A percentile compares a stretch with the other conserved stretches of the same genome.
phyloP scores from a whole-genome alignment of 2,329 filamentous ascomycete species.

The Fulvia fulva region DNA sequence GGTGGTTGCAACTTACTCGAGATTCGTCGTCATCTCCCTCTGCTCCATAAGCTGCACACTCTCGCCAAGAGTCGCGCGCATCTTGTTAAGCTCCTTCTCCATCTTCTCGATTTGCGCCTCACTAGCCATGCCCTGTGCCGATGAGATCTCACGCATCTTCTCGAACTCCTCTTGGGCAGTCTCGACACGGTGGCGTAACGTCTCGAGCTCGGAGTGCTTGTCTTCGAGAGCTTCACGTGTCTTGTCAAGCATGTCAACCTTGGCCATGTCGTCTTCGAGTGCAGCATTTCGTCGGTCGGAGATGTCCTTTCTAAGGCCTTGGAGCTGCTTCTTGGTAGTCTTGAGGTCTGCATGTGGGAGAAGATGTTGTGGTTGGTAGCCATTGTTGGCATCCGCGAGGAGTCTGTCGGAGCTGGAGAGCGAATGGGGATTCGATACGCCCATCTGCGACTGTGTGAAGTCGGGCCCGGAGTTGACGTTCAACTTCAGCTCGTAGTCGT shows the following conservation, averaged over 20 bases:
- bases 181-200: slow-evolving; percentile 79
- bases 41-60: slow-evolving; percentile 90
- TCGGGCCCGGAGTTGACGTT: slow-evolving; percentile 74
- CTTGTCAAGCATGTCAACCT: slow-evolving; percentile 86
- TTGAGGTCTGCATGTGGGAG: slow-evolving; percentile 85
- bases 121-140: slow-evolving; percentile 78
- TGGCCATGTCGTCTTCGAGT: slow-evolving; percentile 88
- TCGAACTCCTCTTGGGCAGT: slow-evolving; percentile 92
- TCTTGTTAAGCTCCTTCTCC: slow-evolving; percentile 95
- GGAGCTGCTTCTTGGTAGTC: slow-evolving; percentile 75
- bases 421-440: slow-evolving; percentile 41
- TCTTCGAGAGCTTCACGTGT: slow-evolving; percentile 97
- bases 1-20: slow-evolving; percentile 63
- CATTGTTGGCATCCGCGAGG: slow-evolving; percentile 73
- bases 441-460: slow-evolving; percentile 57
- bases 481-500: slow-evolving; percentile 79
- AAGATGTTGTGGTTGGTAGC: slow-evolving; percentile 85
- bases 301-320: slow-evolving; percentile 79
- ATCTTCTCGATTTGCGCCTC: slow-evolving; percentile 97
- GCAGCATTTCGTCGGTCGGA: slow-evolving; percentile 79
- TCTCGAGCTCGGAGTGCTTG: slow-evolving; percentile 87
- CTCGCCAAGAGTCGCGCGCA: slow-evolving; percentile 78
- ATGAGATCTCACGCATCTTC: slow-evolving; percentile 77
- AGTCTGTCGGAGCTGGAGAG: slow-evolving; percentile 62
- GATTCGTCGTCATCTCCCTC: slow-evolving; percentile 91